These are phyloP conservation scores for Citrullus colocynthis DNA, from an alignment of 306 rosid genomes.

Conservation along the genomic window DNA sequence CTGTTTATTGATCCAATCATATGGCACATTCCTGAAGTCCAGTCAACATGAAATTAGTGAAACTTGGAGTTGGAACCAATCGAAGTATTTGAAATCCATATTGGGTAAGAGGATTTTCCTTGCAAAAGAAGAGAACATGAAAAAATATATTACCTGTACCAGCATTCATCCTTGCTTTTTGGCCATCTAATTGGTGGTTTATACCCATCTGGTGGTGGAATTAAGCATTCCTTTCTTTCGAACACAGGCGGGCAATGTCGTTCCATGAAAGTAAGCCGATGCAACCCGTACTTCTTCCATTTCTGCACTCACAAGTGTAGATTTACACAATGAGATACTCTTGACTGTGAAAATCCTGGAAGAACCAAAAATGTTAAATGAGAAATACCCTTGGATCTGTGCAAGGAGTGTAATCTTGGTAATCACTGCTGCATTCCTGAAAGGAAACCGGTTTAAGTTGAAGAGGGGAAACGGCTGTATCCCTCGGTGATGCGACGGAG, in stretches of 20 bases:
- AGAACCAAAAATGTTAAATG: background rate
- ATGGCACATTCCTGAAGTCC: conserved; percentile 81
- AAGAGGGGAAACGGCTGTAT: conserved; percentile 30
- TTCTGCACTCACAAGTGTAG: conserved; percentile 40
- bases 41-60: conserved; percentile 6
- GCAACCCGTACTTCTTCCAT: conserved; percentile 75
- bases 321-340: conserved; percentile 8
- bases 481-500: conserved; percentile 29
- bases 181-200: conserved; percentile 96
- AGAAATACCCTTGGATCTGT: conserved; percentile 83
- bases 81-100: background rate
- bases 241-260: conserved; percentile 83
- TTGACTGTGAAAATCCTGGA: conserved; percentile 8
- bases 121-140: background rate
- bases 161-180: conserved; percentile 78
- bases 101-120: background rate
- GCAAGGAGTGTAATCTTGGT: conserved; percentile 95
- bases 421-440: conserved; percentile 54
- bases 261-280: conserved; percentile 82
- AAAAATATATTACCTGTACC: conserved; percentile 69
- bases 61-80: background rate
- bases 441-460: conserved; percentile 34
- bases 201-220: conserved; percentile 93
- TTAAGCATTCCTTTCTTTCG: conserved; percentile 82
- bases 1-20: conserved; percentile 91